Base-by-base conservation (phyloP, 352 stramenopile species). In the Phytophthora hibernalis region DNA sequence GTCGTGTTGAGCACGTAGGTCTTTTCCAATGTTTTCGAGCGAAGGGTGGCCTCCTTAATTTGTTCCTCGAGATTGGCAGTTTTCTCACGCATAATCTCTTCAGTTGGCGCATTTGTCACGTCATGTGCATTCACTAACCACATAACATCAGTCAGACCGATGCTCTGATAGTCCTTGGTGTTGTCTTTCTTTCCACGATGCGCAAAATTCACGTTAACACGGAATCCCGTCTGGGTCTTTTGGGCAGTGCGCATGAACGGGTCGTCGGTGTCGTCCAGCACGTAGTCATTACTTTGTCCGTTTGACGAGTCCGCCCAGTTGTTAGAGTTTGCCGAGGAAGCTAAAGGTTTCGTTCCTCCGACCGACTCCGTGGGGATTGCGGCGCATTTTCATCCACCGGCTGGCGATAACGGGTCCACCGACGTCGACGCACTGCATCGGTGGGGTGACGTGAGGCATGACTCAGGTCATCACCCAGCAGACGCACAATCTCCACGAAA, bases 91-190 rank as follows among this genome's bases (percentile, higher is more conserved):
- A 94, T 92, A 50, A 93, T 69, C 65, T 95, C 88, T 59, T 96
- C 88, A 1, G 83, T 93, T 15, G 85, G 87, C 8, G 86, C 86
- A 15, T 82, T 77, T 24, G 80, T 85, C 50, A 85, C 67, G 45
- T 96, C 88, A 30, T 89, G 77, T 7, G 79, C 88, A 47, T 91
- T 96, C 28, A 96, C 83, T 59, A 96, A 77, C 88, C 88, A 96
- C 71, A 85, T 86, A 8, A 96, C 80, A 35, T 93, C 81, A 22
- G 78, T 87, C 26, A 96, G 61, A 62, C 84, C 87, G 40, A 96
- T 89, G 56, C 86, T 96, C 64, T 93, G 85, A 66, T 96, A 96
- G 61, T 96, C 88, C 49, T 95, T 96, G 45, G 88, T 96, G 67
- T 89, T 93, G 60, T 96, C 88, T 59, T 96, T 96, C 24, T 81